These are phyloP conservation scores for Teratosphaeriaceae sp. DNA, from an alignment of 2,329 filamentous ascomycete genomes.

Conservation along the genomic window DNA sequence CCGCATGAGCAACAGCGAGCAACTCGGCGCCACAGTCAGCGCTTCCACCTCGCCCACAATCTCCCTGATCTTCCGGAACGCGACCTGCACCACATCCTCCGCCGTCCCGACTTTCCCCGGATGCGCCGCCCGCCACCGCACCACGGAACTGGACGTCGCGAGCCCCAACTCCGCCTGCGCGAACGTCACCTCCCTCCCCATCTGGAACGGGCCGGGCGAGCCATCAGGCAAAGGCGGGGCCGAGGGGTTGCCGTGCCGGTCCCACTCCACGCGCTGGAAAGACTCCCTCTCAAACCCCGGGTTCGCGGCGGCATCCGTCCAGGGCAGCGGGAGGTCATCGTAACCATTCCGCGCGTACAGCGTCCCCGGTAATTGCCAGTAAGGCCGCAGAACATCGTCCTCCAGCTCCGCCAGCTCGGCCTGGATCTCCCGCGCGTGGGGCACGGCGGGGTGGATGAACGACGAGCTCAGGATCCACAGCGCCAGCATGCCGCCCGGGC, in stretches of 20 bases:
- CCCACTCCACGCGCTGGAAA: conserved; percentile 42
- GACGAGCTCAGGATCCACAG: conserved; percentile 40
- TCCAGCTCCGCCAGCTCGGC: conserved; percentile 34
- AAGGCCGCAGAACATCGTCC: conserved; percentile 32
- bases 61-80: no score
- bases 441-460: conserved; percentile 27
- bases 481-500: conserved; percentile 49
- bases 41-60: no score
- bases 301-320: conserved; percentile 34
- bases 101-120: conserved; percentile 37
- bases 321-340: conserved; percentile 42
- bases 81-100: conserved; percentile 28
- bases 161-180: conserved; percentile 31
- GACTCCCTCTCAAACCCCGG: conserved; percentile 33
- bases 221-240: conserved; percentile 11
- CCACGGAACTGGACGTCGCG: conserved; percentile 35
- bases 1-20: no score
- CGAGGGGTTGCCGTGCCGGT: conserved; percentile 22
- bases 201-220: conserved; percentile 13
- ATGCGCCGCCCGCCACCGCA: conserved; percentile 42
- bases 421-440: conserved; percentile 39
- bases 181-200: conserved; percentile 23
- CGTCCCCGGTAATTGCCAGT: conserved; percentile 40
- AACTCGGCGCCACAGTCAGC: no score
- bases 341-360: conserved; percentile 37